These are phyloP conservation scores for Aaosphaeria pasadenensis DNA, from an alignment of 2,329 filamentous ascomycete genomes.

Conservation along the genomic window DNA sequence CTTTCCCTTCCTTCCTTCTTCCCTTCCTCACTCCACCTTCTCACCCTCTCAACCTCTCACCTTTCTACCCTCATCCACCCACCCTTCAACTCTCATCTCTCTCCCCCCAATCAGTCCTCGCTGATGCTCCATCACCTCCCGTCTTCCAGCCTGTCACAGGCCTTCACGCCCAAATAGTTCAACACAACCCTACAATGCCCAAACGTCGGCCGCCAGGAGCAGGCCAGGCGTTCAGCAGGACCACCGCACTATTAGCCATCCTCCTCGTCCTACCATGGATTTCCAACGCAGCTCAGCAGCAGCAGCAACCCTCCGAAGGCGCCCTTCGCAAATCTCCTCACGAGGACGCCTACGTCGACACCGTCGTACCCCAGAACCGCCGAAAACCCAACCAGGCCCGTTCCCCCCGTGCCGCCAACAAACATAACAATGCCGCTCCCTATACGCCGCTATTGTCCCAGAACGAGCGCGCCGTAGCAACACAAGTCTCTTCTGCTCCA, in stretches of 20 bases:
- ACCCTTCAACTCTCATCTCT: background rate
- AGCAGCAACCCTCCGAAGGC: conserved; percentile 32
- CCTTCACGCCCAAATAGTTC: conserved; percentile 19
- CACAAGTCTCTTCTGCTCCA: conserved; percentile 76
- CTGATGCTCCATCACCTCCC: background rate
- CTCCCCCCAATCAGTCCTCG: background rate
- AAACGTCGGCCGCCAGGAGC: conserved; percentile 40
- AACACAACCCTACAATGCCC: conserved; percentile 26
- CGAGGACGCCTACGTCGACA: conserved; percentile 24
- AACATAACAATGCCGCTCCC: conserved; percentile 11
- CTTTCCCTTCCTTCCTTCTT: conserved; percentile 3
- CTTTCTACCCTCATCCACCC: background rate
- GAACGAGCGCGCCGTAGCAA: conserved; percentile 93
- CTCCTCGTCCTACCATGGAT: conserved; percentile 33
- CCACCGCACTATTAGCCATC: conserved; percentile 26
- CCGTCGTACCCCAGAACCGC: conserved; percentile 18
- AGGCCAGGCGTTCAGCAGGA: conserved; percentile 33
- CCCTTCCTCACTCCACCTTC: conserved; percentile 5
- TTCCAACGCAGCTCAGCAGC: conserved; percentile 41
- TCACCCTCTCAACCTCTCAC: too few relatives aligned
- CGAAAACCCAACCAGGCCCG: conserved; percentile 12
- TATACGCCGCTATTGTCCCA: conserved; percentile 33
- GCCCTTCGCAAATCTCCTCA: conserved; percentile 19
- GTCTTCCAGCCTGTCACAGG: conserved; percentile 27
- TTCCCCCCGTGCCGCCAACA: conserved; percentile 15